Conservation (phyloP, 768 basidiomycete genomes). For the Termitomyces eurrhizus region DNA sequence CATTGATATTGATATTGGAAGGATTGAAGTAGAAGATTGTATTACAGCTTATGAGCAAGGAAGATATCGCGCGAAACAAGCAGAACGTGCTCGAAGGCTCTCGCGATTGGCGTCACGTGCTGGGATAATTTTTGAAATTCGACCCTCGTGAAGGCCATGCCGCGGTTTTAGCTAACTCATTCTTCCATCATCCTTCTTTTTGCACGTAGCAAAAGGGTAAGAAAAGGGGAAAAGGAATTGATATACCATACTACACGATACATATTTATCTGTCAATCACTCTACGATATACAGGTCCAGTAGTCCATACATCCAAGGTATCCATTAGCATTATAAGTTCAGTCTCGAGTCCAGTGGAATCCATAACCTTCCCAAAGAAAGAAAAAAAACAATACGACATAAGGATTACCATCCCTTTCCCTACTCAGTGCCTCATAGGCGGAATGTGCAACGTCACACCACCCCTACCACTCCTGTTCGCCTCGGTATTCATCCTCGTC, state of each 20-base stretch:
- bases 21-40: not conserved
- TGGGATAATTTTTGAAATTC: not conserved
- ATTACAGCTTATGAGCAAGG: not conserved
- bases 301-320: not conserved
- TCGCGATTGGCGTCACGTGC: not conserved
- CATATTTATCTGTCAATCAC: not conserved
- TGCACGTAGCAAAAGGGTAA: too few relatives aligned
- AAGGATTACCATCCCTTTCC: not conserved
- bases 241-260: not conserved
- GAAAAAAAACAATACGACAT: not conserved
- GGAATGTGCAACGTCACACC: not conserved
- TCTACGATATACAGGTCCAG: not conserved
- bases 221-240: too few relatives aligned
- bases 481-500: conserved; percentile 8
- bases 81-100: conserved; percentile 16
- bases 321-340: not conserved
- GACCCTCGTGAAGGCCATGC: too few relatives aligned
- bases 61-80: not conserved
- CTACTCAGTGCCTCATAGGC: not conserved
- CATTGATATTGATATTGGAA: conserved; percentile 33
- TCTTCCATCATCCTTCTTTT: too few relatives aligned
- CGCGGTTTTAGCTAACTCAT: too few relatives aligned
- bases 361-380: not conserved
- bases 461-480: conserved; percentile 5
- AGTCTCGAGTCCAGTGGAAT: not conserved